Base-by-base conservation (phyloP, 108 stramenopile genomes). In the Nannochloropsis gaditana region DNA sequence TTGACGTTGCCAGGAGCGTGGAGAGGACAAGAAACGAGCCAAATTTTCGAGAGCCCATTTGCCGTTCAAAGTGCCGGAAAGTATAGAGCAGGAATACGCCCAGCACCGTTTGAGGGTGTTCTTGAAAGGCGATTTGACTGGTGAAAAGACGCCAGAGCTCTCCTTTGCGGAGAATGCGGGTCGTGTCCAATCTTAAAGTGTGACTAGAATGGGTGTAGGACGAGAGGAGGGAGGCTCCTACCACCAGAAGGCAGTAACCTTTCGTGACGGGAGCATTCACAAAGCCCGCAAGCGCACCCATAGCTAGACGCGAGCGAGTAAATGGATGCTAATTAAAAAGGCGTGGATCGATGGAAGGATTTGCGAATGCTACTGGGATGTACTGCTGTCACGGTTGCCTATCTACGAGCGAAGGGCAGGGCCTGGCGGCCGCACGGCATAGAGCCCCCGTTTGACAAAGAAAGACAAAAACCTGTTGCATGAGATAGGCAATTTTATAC, bases 91-190 rank as follows among this genome's bases (percentile, higher is more conserved):
- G n/a, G 8, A 73, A 73, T 73, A n/a, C n/a, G 15, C 59, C 59
- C 19, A 73, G 59, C 59, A 73, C 59, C 19, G 59, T 73, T 73
- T 73, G 59, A 1, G 59, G 59, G n/a, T 73, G 59, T 6, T 73
- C 59, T 73, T 73, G 59, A 2, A 73, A 73, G 59, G 59, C 59
- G 4, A 73, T 15, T 73, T 73, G 59, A 6, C 59, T 73, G 59
- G 59, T 73, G 59, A 73, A n/a, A 15, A 73, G 3, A 6, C 59
- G 59, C 59, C 59, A 73, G 59, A 73, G 15, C n/a, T 73, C 59
- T n/a, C 59, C 59, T n/a, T 73, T 73, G 59, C 59, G 59, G 59
- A 73, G 59, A 73, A 73, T 73, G 59, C 59, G 59, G 59, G 59
- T n/a, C 19, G n/a, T 15, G 59, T 73, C 59, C 2, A 73, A n/a